phyloP scores from a whole-genome alignment of 2,329 filamentous ascomycete genomes.

The Sporothrix schenckii region DNA sequence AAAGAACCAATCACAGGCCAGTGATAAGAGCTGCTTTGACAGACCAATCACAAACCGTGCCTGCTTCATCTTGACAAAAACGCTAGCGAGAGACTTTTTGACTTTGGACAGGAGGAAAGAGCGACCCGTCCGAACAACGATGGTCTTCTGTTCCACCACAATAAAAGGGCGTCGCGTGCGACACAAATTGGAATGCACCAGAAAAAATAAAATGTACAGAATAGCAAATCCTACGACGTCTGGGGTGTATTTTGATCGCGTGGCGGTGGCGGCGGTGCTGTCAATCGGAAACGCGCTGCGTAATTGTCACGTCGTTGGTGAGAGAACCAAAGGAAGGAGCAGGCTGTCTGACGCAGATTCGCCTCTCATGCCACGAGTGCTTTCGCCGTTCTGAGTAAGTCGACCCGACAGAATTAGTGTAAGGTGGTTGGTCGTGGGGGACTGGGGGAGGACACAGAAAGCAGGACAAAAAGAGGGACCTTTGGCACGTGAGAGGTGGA shows the following conservation, averaged over 20 bases:
- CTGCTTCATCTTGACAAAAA: not conserved
- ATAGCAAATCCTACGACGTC: not conserved
- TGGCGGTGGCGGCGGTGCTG: conserved; percentile 20
- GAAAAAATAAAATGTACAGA: not conserved
- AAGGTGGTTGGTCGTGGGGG: not conserved
- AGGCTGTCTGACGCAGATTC: no score
- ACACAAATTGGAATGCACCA: not conserved
- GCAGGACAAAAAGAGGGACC: not conserved
- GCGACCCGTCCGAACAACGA: not conserved
- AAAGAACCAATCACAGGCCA: conserved; percentile 13
- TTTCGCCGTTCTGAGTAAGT: conserved; percentile 26
- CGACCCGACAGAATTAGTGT: conserved; percentile 17
- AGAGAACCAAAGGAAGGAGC: not conserved
- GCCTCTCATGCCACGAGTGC: not conserved
- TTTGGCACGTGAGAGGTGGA: conserved; percentile 21
- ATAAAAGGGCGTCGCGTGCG: not conserved
- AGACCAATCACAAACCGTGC: conserved; percentile 23
- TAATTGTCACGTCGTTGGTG: no score
- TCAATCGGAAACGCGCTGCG: not conserved
- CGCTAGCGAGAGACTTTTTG: not conserved
- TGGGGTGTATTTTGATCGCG: not conserved
- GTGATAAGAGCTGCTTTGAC: conserved; percentile 28
- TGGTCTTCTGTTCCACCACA: not conserved
- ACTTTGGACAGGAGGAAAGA: not conserved
- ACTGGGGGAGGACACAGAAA: not conserved